phyloP scores from a whole-genome alignment of 176 grass and related monocot genomes.

The Phragmites australis region DNA sequence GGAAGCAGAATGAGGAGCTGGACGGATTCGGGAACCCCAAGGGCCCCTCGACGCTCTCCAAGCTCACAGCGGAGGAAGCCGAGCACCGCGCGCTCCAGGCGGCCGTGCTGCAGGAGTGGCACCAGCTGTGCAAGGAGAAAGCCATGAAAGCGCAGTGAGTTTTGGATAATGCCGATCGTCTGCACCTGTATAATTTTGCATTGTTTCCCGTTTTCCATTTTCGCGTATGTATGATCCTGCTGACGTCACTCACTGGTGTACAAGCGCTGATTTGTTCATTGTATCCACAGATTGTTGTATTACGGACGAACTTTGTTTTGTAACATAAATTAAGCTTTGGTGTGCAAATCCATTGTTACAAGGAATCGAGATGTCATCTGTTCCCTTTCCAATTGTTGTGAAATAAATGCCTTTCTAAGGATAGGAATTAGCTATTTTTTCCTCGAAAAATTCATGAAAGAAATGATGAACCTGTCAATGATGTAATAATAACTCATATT shows the following conservation, averaged over 20 bases:
- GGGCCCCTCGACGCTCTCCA: conserved; percentile 78
- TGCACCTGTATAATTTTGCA: conserved; percentile 40
- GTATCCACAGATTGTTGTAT: conserved; percentile 29
- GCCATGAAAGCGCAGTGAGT: conserved; percentile 72
- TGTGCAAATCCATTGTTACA: no score
- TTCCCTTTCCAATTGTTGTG: no score
- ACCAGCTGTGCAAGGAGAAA: conserved; percentile 84
- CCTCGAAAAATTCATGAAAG: neutral
- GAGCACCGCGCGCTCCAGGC: conserved; percentile 94
- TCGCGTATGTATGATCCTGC: conserved; percentile 25
- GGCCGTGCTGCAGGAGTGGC: conserved; percentile 93
- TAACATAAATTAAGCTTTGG: conserved; percentile 29
- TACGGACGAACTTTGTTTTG: conserved; percentile 5
- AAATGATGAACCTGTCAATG: neutral
- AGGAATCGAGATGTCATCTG: no score
- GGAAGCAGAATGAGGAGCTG: conserved; percentile 60
- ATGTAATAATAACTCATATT: neutral
- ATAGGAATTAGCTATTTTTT: no score
- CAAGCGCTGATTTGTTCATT: conserved; percentile 35
- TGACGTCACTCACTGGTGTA: conserved; percentile 7
- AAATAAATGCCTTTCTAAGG: no score
- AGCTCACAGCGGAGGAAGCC: conserved; percentile 81
- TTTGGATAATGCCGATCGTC: neutral
- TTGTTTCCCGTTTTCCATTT: neutral
- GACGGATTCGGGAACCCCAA: conserved; percentile 77